Base-by-base conservation (phyloP, 23 red algal species). In the Rhodosorus marinus region DNA sequence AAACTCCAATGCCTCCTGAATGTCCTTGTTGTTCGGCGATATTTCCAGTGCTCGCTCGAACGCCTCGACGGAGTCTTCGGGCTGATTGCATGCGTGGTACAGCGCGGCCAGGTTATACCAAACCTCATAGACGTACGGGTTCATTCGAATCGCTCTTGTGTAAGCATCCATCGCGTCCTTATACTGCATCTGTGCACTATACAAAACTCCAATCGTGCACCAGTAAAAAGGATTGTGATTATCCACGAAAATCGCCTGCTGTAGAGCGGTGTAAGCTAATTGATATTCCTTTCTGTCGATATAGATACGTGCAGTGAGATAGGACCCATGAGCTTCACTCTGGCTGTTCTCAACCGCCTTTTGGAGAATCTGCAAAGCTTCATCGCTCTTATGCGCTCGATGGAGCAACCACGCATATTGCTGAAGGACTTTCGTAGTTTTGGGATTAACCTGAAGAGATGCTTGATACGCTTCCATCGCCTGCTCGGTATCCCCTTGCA, bases 161-260 rank as follows among this genome's bases (percentile, higher is more conserved):
- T 95, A 95, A 11, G 88, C 88, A 61, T 84, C 88, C 67, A 82
- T 59, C 15, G 88, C 88, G 57, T 95, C 88, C 17, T 67, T 47
- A 55, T 62, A 72, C 61, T 95, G 88, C 4, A 72, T 58, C 77
- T 80, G 80, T 35, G 84, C 78, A 53, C 71, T 85, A 52, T 95
- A 95, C 23, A 95, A 42, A 3, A 95, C 83, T 31, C 76, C 76
- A 51, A 80, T 80, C 0, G 74, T 52, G 33, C 74, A 80, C 74
- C 74, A 80, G 33, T 67, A 80, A 33, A 62, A 27, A 20, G 74
- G 50, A 57, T 80, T 80, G 59, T 67, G 55, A 20, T 42, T 52
- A 66, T 80, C 64, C 53, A 51, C 59, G 33, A 67, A 59, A 51
- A 80, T 63, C 3, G 74, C 74, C 20, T 41, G 74, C 38, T 80